Evolutionary conservation across 2,329 filamentous ascomycete species (phyloP), one percentile per base, ranked within the genome.

Genomic region (Penicillium oxalicum): DNA sequence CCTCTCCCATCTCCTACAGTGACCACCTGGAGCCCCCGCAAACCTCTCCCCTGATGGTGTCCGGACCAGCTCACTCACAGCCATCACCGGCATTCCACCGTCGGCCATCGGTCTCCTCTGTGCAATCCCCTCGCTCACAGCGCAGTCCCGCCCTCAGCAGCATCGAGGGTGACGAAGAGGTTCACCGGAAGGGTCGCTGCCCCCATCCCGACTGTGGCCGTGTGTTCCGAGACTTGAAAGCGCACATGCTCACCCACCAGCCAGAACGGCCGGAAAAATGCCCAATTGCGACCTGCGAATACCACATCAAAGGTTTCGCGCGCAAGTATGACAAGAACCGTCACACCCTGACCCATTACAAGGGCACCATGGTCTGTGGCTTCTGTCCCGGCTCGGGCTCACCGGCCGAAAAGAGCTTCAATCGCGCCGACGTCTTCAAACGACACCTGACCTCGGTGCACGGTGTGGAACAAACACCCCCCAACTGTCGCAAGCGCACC

Each of bases 271-370:
- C 91, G 0, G 90, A 95, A 67, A 96, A 96, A 74, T 96, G 91
- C 71, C 91, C 91, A 1, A 95, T 95, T 58, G 77, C 86, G 49
- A 93, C 84, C 0, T 96, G 91, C 74, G 89, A 95, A 63, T 96
- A 95, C 71, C 86, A 95, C 74, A 75, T 80, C 63, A 95, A 95
- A 72, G 91, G 91, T 4, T 96, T 96, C 64, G 90, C 91, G 9
- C 80, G 91, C 60, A 95, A 95, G 72, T 96, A 96, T 67, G 91
- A 96, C 76, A 95, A 95, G 78, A 95, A 95, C 72, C 78, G 91
- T 39, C 91, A 96, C 69, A 95, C 90, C 4, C 72, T 95, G 54
- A 96, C 91, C 4, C 91, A 96, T 69, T 96, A 95, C 79, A 95
- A 95, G 73, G 91, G 91, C 36, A 95, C 88, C 42, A 95, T 95